A percentile compares a stretch with the other conserved stretches of the same genome.
phyloP scores from a whole-genome alignment of 2,329 filamentous ascomycete species.

The Talaromyces sp. region DNA sequence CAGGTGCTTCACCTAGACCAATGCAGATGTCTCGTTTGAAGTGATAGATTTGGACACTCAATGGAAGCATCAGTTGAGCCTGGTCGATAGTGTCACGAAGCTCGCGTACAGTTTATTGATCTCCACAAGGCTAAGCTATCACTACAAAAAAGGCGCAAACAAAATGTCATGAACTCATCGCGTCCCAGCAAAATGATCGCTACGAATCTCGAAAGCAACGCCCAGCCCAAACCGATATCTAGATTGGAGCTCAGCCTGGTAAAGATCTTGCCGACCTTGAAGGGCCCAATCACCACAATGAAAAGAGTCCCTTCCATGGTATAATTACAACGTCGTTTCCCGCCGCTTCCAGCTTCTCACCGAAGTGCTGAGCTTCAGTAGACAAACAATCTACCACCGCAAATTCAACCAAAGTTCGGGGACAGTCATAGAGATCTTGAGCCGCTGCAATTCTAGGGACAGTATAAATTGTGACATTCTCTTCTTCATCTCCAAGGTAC shows the following conservation, averaged over 20 bases:
- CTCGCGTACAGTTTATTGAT: background rate
- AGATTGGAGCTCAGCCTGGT: background rate
- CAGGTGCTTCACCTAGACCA: background rate
- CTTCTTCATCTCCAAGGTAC: background rate
- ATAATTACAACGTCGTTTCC: background rate
- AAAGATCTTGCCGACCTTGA: constrained; percentile 1
- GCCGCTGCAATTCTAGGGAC: background rate
- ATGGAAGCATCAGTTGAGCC: background rate
- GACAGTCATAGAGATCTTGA: background rate
- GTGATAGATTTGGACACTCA: background rate
- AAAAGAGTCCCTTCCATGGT: background rate
- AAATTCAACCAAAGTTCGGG: background rate
- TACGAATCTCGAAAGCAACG: background rate
- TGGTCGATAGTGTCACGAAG: background rate
- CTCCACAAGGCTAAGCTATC: background rate
- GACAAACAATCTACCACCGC: background rate
- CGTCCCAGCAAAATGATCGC: background rate
- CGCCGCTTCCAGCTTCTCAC: background rate
- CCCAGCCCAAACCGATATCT: background rate
- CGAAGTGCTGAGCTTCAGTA: background rate
- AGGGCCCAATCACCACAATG: constrained; percentile 2
- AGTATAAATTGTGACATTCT: too few species aligned
- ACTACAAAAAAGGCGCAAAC: background rate
- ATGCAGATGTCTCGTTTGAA: background rate
- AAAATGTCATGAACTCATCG: background rate